These are phyloP conservation scores for Meyerozyma athensensis DNA, from an alignment of 1,139 yeast genomes.

Conservation along the genomic window DNA sequence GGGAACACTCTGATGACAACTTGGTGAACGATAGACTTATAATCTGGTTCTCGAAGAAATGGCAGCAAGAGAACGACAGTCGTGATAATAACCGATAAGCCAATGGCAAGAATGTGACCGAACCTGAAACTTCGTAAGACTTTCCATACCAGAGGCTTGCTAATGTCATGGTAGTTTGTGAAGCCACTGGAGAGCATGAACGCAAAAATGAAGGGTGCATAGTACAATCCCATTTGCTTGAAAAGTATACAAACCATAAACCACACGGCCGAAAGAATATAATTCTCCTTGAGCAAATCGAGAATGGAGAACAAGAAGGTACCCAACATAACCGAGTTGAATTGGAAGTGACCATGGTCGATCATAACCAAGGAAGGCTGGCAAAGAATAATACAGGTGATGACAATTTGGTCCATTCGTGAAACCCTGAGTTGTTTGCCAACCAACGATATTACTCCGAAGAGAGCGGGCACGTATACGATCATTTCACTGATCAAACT, in stretches of 20 bases:
- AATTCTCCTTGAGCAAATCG: conserved; percentile 59
- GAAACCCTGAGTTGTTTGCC: conserved; percentile 52
- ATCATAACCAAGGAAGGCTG: conserved; percentile 80
- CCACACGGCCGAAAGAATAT: conserved; percentile 68
- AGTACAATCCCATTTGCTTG: conserved; percentile 95
- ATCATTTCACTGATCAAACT: conserved; percentile 71
- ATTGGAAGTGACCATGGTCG: conserved; percentile 98
- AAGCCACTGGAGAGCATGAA: conserved; percentile 53
- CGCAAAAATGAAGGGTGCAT: conserved; percentile 83
- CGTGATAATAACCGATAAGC: conserved; percentile 55
- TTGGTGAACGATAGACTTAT: conserved; percentile 18
- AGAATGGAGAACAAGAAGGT: conserved; percentile 64
- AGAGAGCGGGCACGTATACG: conserved; percentile 75
- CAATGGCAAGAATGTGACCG: conserved; percentile 54
- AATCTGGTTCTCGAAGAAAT: conserved; percentile 25
- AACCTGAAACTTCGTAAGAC: conserved; percentile 28
- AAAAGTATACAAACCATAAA: conserved; percentile 76
- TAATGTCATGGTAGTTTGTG: conserved; percentile 18
- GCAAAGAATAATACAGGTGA: conserved; percentile 68
- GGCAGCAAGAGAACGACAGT: conserved; percentile 57
- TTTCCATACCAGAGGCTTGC: conserved; percentile 2
- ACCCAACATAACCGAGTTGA: conserved; percentile 92
- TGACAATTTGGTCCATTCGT: conserved; percentile 72
- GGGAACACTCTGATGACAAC: conserved; percentile 77
- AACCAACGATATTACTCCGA: conserved; percentile 62